These are phyloP conservation scores for Glomus cerebriforme DNA, from an alignment of 192 early-diverging fungal species.

Conservation along the genomic window DNA sequence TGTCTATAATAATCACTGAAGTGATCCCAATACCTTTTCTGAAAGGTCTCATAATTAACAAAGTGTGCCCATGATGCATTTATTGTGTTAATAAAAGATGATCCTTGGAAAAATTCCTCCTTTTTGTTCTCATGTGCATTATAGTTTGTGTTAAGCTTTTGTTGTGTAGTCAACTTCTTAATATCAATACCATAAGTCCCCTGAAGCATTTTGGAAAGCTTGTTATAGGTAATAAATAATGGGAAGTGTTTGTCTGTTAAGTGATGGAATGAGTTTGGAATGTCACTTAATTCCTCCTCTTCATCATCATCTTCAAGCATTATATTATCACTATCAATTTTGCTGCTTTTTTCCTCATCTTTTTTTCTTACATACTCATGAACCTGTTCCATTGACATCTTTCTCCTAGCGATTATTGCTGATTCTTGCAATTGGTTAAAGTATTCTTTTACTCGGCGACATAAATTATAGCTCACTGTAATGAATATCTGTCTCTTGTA, in stretches of 20 bases:
- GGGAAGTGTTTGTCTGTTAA: slow-evolving; percentile 21
- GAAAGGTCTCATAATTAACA: slow-evolving; percentile 3
- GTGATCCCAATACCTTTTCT: slow-evolving; percentile 12
- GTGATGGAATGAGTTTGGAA: slow-evolving; percentile 23
- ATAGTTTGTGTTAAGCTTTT: neutral
- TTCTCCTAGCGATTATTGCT: neutral
- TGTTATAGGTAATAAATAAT: slow-evolving; percentile 25
- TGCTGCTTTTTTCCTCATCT: neutral
- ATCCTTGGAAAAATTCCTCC: no score
- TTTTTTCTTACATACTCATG: neutral
- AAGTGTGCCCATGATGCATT: slow-evolving; percentile 7
- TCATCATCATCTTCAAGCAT: neutral
- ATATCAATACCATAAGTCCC: slow-evolving; percentile 21
- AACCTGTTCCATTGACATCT: neutral
- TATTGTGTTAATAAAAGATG: neutral
- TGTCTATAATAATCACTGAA: neutral
- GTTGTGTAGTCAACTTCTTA: neutral
- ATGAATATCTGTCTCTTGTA: slow-evolving; percentile 26
- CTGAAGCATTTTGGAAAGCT: slow-evolving; percentile 3
- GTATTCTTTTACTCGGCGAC: slow-evolving; percentile 1
- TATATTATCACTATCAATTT: neutral
- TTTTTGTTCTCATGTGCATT: neutral
- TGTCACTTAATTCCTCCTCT: neutral
- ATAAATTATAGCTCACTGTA: neutral
- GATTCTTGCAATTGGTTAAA: neutral